A percentile compares a stretch with the other conserved stretches of the same genome.
phyloP scores from a whole-genome alignment of 1,284 basidiomycete genomes.

The Fomes fomentarius region DNA sequence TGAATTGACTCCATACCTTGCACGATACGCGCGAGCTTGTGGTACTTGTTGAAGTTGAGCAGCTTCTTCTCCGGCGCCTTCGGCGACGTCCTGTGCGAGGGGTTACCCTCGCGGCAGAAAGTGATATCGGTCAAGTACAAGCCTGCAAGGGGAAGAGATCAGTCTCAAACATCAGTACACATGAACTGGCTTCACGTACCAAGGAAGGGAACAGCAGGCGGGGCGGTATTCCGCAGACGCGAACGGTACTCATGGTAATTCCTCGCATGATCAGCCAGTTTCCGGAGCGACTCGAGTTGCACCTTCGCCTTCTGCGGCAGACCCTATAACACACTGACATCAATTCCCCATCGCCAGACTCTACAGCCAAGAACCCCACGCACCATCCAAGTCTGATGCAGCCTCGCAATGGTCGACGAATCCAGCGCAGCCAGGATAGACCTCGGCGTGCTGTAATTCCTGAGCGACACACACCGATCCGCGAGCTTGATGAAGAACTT shows the following conservation, averaged over 20 bases:
- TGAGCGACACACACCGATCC: conserved; percentile 82
- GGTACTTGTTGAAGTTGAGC: conserved; percentile 95
- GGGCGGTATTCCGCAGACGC: conserved; percentile 78
- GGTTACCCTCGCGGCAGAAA: conserved; percentile 95
- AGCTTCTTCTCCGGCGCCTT: conserved; percentile 77
- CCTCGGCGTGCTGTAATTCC: conserved; percentile 93
- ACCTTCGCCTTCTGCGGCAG: conserved; percentile 84
- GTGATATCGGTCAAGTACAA: conserved; percentile 92
- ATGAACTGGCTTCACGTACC: conserved; percentile 50
- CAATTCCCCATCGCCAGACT: conserved; percentile 1
- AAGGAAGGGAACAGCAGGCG: conserved; percentile 91
- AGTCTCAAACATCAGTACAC: neutral
- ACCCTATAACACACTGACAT: conserved; percentile 51
- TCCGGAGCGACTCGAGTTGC: conserved; percentile 81
- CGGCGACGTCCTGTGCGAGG: conserved; percentile 83
- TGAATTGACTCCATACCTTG: conserved; percentile 77
- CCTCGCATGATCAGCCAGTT: conserved; percentile 86
- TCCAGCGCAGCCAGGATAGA: conserved; percentile 95
- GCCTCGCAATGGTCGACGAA: conserved; percentile 89
- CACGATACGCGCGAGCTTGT: conserved; percentile 88
- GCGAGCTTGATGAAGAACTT: conserved; percentile 98
- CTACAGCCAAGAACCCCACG: conserved; percentile 34
- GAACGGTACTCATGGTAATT: conserved; percentile 95
- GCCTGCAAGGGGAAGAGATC: conserved; percentile 45
- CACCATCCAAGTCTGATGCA: conserved; percentile 92